These are phyloP conservation scores for Asterophora lycoperdoides DNA, from an alignment of 768 basidiomycete species.

Conservation along the genomic window DNA sequence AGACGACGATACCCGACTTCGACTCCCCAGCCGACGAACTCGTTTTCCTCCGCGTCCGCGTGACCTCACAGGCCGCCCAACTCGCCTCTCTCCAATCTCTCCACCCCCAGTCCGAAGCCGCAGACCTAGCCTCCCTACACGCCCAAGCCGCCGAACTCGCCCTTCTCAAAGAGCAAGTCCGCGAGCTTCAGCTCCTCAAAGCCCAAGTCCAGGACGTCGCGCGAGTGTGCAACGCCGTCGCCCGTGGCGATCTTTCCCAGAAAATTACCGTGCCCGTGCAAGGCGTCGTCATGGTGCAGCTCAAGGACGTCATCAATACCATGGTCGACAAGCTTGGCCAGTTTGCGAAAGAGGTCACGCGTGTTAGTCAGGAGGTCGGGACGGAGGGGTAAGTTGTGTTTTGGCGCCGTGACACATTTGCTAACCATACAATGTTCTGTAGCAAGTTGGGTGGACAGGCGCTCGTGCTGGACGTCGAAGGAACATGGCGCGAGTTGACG, in stretches of 20 bases:
- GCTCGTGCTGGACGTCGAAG: constrained; percentile 82
- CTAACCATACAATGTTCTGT: constrained; percentile 24
- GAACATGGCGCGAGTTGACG: constrained; percentile 84
- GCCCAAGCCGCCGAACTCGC: too few relatives aligned
- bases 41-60: too few relatives aligned
- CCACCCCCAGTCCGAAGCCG: too few relatives aligned
- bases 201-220: constrained; percentile 72
- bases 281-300: constrained; percentile 74
- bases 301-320: constrained; percentile 74
- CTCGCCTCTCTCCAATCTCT: too few relatives aligned
- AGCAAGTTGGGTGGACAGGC: constrained; percentile 89
- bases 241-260: constrained; percentile 68
- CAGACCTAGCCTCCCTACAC: too few relatives aligned
- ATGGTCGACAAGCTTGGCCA: constrained; percentile 70
- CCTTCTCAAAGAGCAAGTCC: too few relatives aligned
- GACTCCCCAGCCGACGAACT: too few relatives aligned
- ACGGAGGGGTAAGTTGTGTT: constrained; percentile 54
- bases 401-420: neutral
- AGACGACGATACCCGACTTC: too few relatives aligned
- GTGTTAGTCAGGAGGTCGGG: constrained; percentile 81
- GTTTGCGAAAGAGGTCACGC: constrained; percentile 89
- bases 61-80: too few relatives aligned
- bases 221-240: constrained; percentile 77
- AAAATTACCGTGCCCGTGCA: constrained; percentile 79
- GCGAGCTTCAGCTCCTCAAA: too few relatives aligned